These are phyloP conservation scores for Hypsizygus ulmarius DNA, from an alignment of 1,284 basidiomycete genomes.

Conservation along the genomic window DNA sequence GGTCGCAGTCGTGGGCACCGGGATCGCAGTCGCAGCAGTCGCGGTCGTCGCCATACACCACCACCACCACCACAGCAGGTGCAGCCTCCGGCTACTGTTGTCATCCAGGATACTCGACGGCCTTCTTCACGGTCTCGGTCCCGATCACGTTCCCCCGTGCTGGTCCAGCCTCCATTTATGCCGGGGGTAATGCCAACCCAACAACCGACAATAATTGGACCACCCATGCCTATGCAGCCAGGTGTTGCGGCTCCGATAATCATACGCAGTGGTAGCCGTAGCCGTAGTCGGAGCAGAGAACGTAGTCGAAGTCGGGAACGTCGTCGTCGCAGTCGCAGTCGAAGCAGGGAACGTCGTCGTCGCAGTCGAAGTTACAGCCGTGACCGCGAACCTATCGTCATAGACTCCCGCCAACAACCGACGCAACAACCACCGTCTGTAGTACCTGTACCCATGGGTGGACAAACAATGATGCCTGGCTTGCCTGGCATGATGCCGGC, in stretches of 20 bases:
- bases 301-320: no score
- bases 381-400: background rate
- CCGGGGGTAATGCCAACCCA: no score
- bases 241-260: no score
- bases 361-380: background rate
- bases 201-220: no score
- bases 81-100: background rate
- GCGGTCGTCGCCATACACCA: conserved; percentile 10
- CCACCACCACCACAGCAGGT: background rate
- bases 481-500: background rate
- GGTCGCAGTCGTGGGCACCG: conserved; percentile 8
- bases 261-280: background rate
- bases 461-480: background rate
- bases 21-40: conserved; percentile 18
- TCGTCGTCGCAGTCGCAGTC: conserved; percentile 1
- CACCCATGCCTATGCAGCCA: no score
- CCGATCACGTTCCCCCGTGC: conserved; percentile 1
- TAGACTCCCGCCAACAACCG: background rate
- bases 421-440: no score
- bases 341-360: background rate
- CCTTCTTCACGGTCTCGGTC: background rate
- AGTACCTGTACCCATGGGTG: no score
- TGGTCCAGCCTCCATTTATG: no score
- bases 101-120: background rate
- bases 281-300: background rate